Percentiles rank a stretch among this genome's conserved stretches.
Evolutionary conservation across 2,329 filamentous ascomycete species (phyloP).

Genomic region (Colletotrichum ledebouriae): DNA sequence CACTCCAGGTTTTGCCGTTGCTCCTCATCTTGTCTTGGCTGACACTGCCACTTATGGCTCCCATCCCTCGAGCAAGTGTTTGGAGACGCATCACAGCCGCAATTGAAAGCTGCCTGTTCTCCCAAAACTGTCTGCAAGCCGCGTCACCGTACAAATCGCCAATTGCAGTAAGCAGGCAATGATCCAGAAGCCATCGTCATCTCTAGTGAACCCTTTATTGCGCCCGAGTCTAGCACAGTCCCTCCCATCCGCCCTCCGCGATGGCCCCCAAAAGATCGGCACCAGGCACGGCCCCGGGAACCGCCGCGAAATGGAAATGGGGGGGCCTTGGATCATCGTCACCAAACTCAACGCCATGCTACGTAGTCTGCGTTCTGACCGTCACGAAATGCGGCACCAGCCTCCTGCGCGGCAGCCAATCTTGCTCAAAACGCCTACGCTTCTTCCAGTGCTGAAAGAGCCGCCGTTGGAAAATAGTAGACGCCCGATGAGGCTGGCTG

Average conservation of each 20-base stretch:
- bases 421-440: neutral
- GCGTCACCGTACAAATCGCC: neutral
- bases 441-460: neutral
- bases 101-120: neutral
- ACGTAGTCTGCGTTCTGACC: constrained; percentile 16
- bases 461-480: constrained; percentile 2
- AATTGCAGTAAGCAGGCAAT: no score
- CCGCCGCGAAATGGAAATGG: neutral
- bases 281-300: constrained; percentile 24
- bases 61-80: no score
- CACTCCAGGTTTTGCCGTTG: neutral
- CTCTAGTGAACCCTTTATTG: neutral
- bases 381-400: constrained; percentile 17
- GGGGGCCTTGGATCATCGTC: neutral
- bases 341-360: constrained; percentile 3
- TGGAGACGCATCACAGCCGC: no score
- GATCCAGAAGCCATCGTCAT: neutral
- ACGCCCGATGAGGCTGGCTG: constrained; percentile 5
- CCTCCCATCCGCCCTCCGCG: constrained; percentile 2
- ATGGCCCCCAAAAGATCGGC: constrained; percentile 7
- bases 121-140: neutral
- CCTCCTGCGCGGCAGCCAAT: constrained; percentile 14
- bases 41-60: neutral
- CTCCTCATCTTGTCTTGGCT: constrained; percentile 12
- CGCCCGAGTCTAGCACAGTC: neutral